Evolutionary conservation across 495 filamentous ascomycete genomes (phyloP).

Genomic region (Sphaerosporella brunnea): DNA sequence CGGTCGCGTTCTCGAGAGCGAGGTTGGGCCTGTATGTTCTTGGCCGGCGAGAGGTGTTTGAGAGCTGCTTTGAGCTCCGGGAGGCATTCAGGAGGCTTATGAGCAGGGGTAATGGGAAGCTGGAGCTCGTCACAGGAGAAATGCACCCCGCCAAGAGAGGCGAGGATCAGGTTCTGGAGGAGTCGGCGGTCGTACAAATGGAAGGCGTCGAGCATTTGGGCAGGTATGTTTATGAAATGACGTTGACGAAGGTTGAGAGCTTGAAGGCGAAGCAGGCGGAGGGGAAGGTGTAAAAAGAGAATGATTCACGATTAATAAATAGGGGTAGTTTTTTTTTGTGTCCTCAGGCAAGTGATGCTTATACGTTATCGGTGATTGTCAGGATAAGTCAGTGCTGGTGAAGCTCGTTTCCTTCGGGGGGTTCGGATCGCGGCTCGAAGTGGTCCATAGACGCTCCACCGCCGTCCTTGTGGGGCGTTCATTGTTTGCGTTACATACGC

Average conservation of each 20-base stretch:
- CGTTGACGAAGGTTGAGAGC: slow-evolving; percentile 57
- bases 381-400: no score
- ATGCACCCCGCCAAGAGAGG: slow-evolving; percentile 56
- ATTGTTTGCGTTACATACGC: no score
- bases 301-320: neutral
- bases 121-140: slow-evolving; percentile 66
- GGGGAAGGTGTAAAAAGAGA: slow-evolving; percentile 12
- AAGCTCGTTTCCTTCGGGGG: no score
- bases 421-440: no score
- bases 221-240: slow-evolving; percentile 96
- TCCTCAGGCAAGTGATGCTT: no score
- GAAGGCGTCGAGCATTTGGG: slow-evolving; percentile 85
- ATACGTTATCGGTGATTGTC: no score
- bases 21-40: slow-evolving; percentile 85
- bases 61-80: slow-evolving; percentile 69
- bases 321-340: no score
- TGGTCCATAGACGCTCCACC: no score
- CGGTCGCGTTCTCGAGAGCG: slow-evolving; percentile 89
- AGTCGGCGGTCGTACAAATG: slow-evolving; percentile 42
- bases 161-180: slow-evolving; percentile 40
- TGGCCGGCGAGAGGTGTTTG: slow-evolving; percentile 76
- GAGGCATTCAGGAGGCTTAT: slow-evolving; percentile 64
- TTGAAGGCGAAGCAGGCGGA: slow-evolving; percentile 35
- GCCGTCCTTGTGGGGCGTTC: no score
- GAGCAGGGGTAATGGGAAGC: slow-evolving; percentile 51